Evolutionary conservation across 2,329 filamentous ascomycete genomes (phyloP), one percentile per base, ranked within the genome.

Genomic region (Davidsoniella virescens): DNA sequence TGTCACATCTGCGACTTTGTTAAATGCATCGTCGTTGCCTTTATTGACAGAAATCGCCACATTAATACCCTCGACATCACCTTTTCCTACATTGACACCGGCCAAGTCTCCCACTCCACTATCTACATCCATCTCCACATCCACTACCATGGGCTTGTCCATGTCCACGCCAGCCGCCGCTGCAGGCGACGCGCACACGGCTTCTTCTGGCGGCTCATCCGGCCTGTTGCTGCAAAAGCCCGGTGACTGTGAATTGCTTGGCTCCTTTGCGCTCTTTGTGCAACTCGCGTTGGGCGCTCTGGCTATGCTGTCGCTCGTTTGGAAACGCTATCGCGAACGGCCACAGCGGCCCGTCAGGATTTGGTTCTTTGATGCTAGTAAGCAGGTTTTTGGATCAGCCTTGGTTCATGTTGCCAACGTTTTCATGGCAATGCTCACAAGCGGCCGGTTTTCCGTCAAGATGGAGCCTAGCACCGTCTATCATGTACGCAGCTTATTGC

Each of bases 311-410:
- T 85, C 87, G 1, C 74, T 98, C 45, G 90, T 96, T 6, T 94
- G 79, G 70, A 98, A 98, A 70, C 76, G 92, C 57, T 94, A 84
- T 79, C 78, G 85, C 56, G 92, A 98, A 67, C 75, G 85, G 52
- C 90, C 92, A 1, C 90, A 95, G 63, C 76, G 92, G 50, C 90
- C 90, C 1, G 62, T 96, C 60, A 94, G 93, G 72, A 87, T 98
- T 56, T 98, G 92, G 90, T 88, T 85, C 64, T 98, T 96, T 64
- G 92, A 98, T 62, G 92, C 81, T 20, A 94, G 87, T 29, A 98
- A 98, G 70, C 92, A 98, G 70, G 87, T 98, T 49, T 84, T 96
- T 60, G 92, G 92, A 18, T 93, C 87, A 26, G 81, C 87, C 43
- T 73, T 98, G 63, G 79, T 95, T 33, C 92, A 98, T 66, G 72